These are phyloP conservation scores for Labyrinthula sp. DNA, from an alignment of 352 stramenopile genomes.

Conservation along the genomic window DNA sequence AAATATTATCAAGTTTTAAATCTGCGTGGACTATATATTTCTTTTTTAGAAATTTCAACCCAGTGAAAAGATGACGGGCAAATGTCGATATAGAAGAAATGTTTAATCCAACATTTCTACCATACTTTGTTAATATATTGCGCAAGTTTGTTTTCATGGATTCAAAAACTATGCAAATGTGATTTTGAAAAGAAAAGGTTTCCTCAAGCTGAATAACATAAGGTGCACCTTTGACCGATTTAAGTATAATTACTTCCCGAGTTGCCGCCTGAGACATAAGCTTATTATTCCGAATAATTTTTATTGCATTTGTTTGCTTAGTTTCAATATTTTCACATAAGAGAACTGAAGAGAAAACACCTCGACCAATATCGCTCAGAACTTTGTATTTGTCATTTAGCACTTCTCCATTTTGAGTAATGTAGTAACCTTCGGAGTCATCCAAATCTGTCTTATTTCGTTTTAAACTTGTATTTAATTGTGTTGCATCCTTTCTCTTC, in stretches of 20 bases:
- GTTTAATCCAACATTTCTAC: slow-evolving; percentile 54
- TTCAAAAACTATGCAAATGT: slow-evolving; percentile 88
- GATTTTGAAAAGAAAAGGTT: slow-evolving; percentile 66
- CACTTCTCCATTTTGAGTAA: slow-evolving; percentile 34
- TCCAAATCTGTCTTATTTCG: slow-evolving; percentile 5
- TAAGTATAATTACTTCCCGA: slow-evolving; percentile 53
- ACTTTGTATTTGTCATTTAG: slow-evolving; percentile 14
- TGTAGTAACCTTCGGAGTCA: slow-evolving; percentile 43
- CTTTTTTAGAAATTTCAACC: slow-evolving; percentile 41
- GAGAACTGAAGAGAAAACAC: slow-evolving; percentile 22
- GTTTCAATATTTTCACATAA: too few species aligned
- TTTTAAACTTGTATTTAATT: slow-evolving; percentile 3
- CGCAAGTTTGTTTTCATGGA: slow-evolving; percentile 91
- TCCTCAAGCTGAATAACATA: slow-evolving; percentile 57
- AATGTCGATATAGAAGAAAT: slow-evolving; percentile 52
- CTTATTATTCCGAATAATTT: slow-evolving; percentile 84
- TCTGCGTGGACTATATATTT: slow-evolving; percentile 76
- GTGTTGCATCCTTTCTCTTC: too few species aligned
- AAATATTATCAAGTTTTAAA: slow-evolving; percentile 92
- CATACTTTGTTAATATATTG: slow-evolving; percentile 58
- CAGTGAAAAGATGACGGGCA: slow-evolving; percentile 50
- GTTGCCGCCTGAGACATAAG: slow-evolving; percentile 81
- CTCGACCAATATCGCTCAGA: slow-evolving; percentile 4
- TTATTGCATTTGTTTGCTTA: too few species aligned
- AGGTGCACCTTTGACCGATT: slow-evolving; percentile 46